phyloP scores from a whole-genome alignment of 352 stramenopile species.

The Ophiocytium majus region DNA sequence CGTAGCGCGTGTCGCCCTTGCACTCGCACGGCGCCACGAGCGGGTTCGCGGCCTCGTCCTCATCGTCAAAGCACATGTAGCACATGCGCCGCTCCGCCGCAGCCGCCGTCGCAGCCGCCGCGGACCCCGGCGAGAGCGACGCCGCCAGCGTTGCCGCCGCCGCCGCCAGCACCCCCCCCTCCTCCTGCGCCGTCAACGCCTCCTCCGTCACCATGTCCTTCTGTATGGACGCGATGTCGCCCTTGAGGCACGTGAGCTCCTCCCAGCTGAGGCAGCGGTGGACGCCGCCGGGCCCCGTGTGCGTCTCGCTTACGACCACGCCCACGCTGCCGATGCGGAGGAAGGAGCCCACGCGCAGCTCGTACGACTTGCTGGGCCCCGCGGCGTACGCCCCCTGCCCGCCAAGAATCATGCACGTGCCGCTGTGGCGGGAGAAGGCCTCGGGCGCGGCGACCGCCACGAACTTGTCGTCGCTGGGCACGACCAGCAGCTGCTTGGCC shows the following conservation, averaged over 20 bases:
- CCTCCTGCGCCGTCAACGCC: constrained; percentile 55
- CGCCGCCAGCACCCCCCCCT: constrained; percentile 23
- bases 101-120: constrained; percentile 28
- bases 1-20: constrained; percentile 84
- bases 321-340: constrained; percentile 81
- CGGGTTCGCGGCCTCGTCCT: constrained; percentile 75
- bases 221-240: constrained; percentile 72
- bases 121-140: background rate
- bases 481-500: constrained; percentile 56
- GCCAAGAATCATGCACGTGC: constrained; percentile 79
- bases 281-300: constrained; percentile 68
- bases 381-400: constrained; percentile 57
- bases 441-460: constrained; percentile 61
- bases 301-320: constrained; percentile 82
- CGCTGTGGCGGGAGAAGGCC: constrained; percentile 81
- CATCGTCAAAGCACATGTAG: constrained; percentile 89
- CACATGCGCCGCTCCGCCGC: constrained; percentile 60
- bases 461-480: constrained; percentile 55
- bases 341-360: constrained; percentile 62
- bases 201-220: constrained; percentile 56
- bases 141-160: background rate
- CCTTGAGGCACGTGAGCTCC: constrained; percentile 78
- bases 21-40: constrained; percentile 81
- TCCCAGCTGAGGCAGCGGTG: constrained; percentile 73
- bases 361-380: constrained; percentile 49